Base-by-base conservation (phyloP, 192 early-diverging fungal genomes). In the Entomortierella chlamydospora region DNA sequence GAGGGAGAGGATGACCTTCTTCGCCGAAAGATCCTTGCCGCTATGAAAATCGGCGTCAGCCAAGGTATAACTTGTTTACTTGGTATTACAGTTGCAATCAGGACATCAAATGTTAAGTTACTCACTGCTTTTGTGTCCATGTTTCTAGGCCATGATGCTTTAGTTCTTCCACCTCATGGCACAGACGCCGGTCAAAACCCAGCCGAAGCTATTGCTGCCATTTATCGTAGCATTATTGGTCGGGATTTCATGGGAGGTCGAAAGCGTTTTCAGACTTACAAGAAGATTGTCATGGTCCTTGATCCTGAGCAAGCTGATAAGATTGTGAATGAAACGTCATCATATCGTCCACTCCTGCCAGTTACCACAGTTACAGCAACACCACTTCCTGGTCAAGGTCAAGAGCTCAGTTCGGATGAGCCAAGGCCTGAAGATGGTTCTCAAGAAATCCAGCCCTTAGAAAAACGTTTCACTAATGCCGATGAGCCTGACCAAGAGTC, bases 221-320 rank as follows among this genome's bases (percentile, higher is more conserved):
- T 78, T n/a, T 78, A 78, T 49, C 41, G 74, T 12, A 70, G 67
- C 41, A 64, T 78, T 30, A 78, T 78, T 47, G 74, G 74, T 7
- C 59, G 74, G 10, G 74, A 78, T 22, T 78, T 78, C 33, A 78
- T 78, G 74, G 74, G 74, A 13, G 74, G 74, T 10, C 60, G 74
- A n/a, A 78, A 78, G 61, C 74, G 74, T 18, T 78, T 78, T 41
- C 74, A 78, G 39, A 78, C 74, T 1, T 78, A 78, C 30, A 78
- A 78, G 31, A 78, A 78, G 61, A 78, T 78, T 69, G 61, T 78
- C 56, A 70, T 78, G 74, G 74, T 79, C 25, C 63, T 79, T 1
- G 67, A 79, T 53, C 76, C 76, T 20, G 76, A 79, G 57, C 57
- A 79, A 15, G 76, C 76, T 3, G 22, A 66, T 43, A 78, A 60